Base-by-base conservation (phyloP, 2,329 filamentous ascomycete species). In the Lachnum nothofagi region DNA sequence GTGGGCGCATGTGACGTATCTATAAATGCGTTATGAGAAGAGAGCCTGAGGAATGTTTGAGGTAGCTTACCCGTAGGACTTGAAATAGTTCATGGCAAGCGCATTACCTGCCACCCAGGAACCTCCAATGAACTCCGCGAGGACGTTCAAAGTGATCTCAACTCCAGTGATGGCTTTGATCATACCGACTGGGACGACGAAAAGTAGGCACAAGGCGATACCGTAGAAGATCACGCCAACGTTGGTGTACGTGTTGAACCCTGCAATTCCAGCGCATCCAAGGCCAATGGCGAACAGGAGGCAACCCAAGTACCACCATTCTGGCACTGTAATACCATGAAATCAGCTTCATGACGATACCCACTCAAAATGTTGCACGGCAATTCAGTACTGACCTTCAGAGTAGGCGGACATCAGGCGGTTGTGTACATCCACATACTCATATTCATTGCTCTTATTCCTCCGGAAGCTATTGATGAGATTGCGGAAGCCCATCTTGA, bases 1-100 rank as follows among this genome's bases (percentile, higher is more conserved):
- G 77, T 82, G 27, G 73, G 60, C 53, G 72, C 73, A 54, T 55
- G 71, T 49, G 67, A 71, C 2, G 70, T 76, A 5, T 77, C 73
- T 53, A 76, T 71, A 31, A 4, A 67, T 69, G 45, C 73, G 71
- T 52, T 63, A 68, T 37, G 17, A n/a, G 14, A 5, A 6, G 17
- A 10, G 25, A 7, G 6, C 25, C 12, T 12, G 12, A 9, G 5
- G 20, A 17, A 37, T 9, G 9, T 5, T 74, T 74, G 84, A 83
- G 67, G 73, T 78, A 47, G 85, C 77, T 63, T 84, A 85, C 46
- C 82, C 82, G 60, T 83, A 87, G 53, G 82, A 84, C 66, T 87
- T 87, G 71, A 88, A 87, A 71, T 86, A 76, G 82, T 88, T 88
- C 77, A 86, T 84, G 40, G 83, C 82, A 52, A 88, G 72, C 1